Conservation (phyloP, 1,139 yeast species). For the Candida glucosophila region DNA sequence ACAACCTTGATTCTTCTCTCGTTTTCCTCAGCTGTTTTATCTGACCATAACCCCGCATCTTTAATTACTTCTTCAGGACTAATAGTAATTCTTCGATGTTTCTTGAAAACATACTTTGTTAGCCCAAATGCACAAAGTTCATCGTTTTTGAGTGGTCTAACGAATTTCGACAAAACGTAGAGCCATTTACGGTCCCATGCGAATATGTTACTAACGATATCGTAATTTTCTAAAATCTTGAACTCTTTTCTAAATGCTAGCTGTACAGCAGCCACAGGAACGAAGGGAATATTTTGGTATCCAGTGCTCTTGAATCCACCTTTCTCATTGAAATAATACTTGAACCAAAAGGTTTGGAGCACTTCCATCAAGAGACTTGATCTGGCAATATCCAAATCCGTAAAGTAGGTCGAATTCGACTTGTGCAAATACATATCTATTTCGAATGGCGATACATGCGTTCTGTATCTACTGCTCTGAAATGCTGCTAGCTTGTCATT, state of each 20-base stretch:
- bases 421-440: slow-evolving; percentile 84
- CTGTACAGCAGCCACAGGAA: slow-evolving; percentile 71
- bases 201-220: slow-evolving; percentile 49
- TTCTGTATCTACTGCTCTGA: slow-evolving; percentile 32
- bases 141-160: slow-evolving; percentile 26
- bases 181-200: slow-evolving; percentile 92
- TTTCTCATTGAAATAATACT: slow-evolving; percentile 31
- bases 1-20: slow-evolving; percentile 20
- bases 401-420: slow-evolving; percentile 75
- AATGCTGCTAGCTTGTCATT: slow-evolving; percentile 28
- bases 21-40: slow-evolving; percentile 38
- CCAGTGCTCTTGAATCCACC: slow-evolving; percentile 19
- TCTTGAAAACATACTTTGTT: slow-evolving; percentile 71
- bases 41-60: slow-evolving; percentile 48
- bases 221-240: slow-evolving; percentile 52
- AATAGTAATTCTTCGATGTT: slow-evolving; percentile 64
- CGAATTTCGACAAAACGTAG: slow-evolving; percentile 59
- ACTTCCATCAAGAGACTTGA: slow-evolving; percentile 49
- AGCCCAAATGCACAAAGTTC: slow-evolving; percentile 53
- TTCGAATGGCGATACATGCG: slow-evolving; percentile 71
- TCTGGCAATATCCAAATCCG: slow-evolving; percentile 78
- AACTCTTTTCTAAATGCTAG: slow-evolving; percentile 68
- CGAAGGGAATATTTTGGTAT: slow-evolving; percentile 44
- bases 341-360: slow-evolving; percentile 43
- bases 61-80: slow-evolving; percentile 52